phyloP scores from a whole-genome alignment of 495 filamentous ascomycete genomes.

The Bombardia bombarda region DNA sequence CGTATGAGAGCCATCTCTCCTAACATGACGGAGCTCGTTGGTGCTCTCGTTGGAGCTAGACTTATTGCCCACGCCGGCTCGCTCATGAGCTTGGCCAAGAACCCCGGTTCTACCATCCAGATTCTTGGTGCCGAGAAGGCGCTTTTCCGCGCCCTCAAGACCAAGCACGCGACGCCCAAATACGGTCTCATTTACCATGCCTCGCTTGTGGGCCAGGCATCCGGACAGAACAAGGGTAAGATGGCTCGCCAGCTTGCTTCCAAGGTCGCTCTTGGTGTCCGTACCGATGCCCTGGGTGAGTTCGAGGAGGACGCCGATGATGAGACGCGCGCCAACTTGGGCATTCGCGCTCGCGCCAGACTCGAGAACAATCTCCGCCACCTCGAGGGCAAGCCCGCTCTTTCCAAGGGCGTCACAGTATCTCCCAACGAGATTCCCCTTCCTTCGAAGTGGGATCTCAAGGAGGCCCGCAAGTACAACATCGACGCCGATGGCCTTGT shows the following conservation, averaged over 20 bases:
- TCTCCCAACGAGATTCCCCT: conserved; percentile 59
- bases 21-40: conserved; percentile 89
- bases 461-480: conserved; percentile 95
- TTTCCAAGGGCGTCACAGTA: conserved; percentile 65
- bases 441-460: conserved; percentile 75
- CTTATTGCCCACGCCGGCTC: conserved; percentile 95
- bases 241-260: conserved; percentile 93
- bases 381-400: conserved; percentile 86
- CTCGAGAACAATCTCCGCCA: conserved; percentile 78
- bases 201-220: conserved; percentile 91
- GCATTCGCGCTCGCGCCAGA: conserved; percentile 63
- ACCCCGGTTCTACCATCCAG: conserved; percentile 90
- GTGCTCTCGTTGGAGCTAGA: conserved; percentile 89
- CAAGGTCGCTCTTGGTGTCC: conserved; percentile 85
- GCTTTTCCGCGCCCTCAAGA: conserved; percentile 95
- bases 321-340: conserved; percentile 73
- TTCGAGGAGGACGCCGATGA: conserved; percentile 68
- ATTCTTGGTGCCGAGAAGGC: conserved; percentile 98
- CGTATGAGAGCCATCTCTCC: conserved; percentile 97
- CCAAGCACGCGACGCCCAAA: conserved; percentile 98
- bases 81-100: conserved; percentile 92
- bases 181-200: conserved; percentile 99
- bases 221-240: conserved; percentile 97
- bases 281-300: conserved; percentile 84
- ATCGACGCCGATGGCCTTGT: conserved; percentile 81